Conservation (phyloP, 169 alveolate genomes). For the Plasmodium sp. region DNA sequence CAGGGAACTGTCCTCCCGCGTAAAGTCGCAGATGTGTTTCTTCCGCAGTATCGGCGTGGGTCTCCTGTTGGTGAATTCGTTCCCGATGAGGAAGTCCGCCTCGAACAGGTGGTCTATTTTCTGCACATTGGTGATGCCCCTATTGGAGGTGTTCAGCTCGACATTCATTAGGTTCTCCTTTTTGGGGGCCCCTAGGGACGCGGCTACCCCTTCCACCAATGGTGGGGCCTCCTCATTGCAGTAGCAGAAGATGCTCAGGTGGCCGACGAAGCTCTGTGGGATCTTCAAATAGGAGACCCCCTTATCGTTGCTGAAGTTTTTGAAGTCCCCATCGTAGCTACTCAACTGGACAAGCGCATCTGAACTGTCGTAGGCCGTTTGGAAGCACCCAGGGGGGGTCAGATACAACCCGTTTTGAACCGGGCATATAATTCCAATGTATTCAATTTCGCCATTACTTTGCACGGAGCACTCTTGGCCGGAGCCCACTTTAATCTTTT, state of each 20-base stretch:
- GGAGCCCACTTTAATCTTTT: conserved; percentile 34
- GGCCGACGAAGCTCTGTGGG: conserved; percentile 18
- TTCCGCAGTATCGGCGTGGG: conserved; percentile 10
- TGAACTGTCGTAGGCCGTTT: background rate
- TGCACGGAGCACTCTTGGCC: background rate
- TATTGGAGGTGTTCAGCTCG: conserved; percentile 39
- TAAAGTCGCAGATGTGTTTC: conserved; percentile 58
- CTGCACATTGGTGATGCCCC: background rate
- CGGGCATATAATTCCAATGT: conserved; percentile 43
- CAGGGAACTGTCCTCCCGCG: conserved; percentile 16
- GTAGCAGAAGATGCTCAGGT: conserved; percentile 22
- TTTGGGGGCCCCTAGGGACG: background rate
- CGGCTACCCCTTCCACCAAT: background rate
- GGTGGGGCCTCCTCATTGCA: conserved; percentile 6
- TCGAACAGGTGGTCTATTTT: background rate
- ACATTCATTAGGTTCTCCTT: conserved; percentile 30
- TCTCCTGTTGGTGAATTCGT: background rate
- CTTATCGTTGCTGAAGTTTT: conserved; percentile 23
- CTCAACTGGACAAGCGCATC: background rate
- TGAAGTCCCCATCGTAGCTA: background rate
- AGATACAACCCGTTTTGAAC: background rate
- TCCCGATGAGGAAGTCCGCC: conserved; percentile 28
- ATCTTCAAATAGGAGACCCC: conserved; percentile 62
- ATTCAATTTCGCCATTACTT: conserved; percentile 55
- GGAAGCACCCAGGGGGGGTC: conserved; percentile 40